These are phyloP conservation scores for Thalassiosira delicatula DNA, from an alignment of 352 stramenopile genomes.

Conservation along the genomic window DNA sequence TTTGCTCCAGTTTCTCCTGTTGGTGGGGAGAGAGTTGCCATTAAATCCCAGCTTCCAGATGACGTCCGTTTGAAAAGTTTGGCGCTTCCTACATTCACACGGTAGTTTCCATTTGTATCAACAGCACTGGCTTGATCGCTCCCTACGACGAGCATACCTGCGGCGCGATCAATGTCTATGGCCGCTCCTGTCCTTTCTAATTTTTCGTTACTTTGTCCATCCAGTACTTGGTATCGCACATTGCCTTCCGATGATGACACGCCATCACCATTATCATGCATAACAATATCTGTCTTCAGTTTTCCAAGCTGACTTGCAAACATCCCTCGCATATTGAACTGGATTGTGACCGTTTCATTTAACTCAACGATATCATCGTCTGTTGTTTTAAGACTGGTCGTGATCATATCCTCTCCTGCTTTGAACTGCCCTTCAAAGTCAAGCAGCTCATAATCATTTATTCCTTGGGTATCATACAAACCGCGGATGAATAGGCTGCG, in stretches of 20 bases:
- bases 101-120: slow-evolving; percentile 42
- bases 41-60: slow-evolving; percentile 64
- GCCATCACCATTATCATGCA: slow-evolving; percentile 91
- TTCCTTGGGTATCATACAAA: slow-evolving; percentile 89
- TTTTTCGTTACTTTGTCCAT: slow-evolving; percentile 48
- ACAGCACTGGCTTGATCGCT: slow-evolving; percentile 56
- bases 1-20: slow-evolving; percentile 36
- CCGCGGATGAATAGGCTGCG: slow-evolving; percentile 73
- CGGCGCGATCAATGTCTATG: slow-evolving; percentile 60
- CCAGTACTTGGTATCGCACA: slow-evolving; percentile 51
- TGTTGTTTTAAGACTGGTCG: slow-evolving; percentile 88
- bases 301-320: slow-evolving; percentile 89
- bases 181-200: slow-evolving; percentile 64
- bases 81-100: slow-evolving; percentile 64
- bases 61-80: slow-evolving; percentile 65
- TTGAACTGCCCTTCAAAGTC: slow-evolving; percentile 61
- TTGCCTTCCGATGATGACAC: slow-evolving; percentile 64
- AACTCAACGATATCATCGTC: slow-evolving; percentile 90
- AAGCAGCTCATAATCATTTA: slow-evolving; percentile 88
- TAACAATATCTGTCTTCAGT: slow-evolving; percentile 88
- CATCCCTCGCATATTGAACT: slow-evolving; percentile 90
- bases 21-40: slow-evolving; percentile 60
- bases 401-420: slow-evolving; percentile 62
- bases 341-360: slow-evolving; percentile 89
- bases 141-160: slow-evolving; percentile 68